Conservation (phyloP, 2,329 filamentous ascomycete species). For the Penicillium sp. region DNA sequence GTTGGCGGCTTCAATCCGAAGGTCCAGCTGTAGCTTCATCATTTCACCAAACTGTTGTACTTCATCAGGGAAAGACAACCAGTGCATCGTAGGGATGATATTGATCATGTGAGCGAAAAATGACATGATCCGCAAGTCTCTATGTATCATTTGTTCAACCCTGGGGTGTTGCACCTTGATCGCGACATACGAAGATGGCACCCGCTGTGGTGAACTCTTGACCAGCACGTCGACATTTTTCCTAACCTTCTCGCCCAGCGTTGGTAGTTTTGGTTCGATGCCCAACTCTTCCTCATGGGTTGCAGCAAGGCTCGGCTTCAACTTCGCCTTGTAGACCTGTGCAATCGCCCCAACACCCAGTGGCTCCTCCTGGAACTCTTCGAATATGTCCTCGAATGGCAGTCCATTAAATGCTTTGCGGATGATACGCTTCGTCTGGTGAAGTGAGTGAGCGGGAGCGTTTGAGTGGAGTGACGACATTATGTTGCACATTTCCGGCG, state of each 20-base stretch:
- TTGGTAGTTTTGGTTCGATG: constrained; percentile 46
- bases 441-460: constrained; percentile 84
- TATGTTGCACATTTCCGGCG: constrained; percentile 81
- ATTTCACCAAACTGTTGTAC: constrained; percentile 93
- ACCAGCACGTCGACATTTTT: constrained; percentile 82
- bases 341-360: constrained; percentile 94
- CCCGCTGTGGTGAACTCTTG: constrained; percentile 78
- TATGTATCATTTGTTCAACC: constrained; percentile 83
- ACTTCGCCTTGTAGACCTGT: constrained; percentile 93
- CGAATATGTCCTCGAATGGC: constrained; percentile 85
- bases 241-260: constrained; percentile 66
- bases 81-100: constrained; percentile 87
- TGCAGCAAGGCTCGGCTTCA: constrained; percentile 73
- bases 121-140: constrained; percentile 89
- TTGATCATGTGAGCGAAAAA: constrained; percentile 87
- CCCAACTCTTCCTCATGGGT: constrained; percentile 57
- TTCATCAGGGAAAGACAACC: constrained; percentile 93
- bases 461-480: constrained; percentile 96
- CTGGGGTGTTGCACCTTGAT: constrained; percentile 93
- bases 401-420: constrained; percentile 76
- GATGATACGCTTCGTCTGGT: constrained; percentile 74
- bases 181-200: constrained; percentile 89
- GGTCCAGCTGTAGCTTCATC: constrained; percentile 96
- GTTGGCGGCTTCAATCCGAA: constrained; percentile 92
- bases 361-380: constrained; percentile 87